These are phyloP conservation scores for Amanita brunnescens DNA, from an alignment of 768 basidiomycete species.

Conservation along the genomic window DNA sequence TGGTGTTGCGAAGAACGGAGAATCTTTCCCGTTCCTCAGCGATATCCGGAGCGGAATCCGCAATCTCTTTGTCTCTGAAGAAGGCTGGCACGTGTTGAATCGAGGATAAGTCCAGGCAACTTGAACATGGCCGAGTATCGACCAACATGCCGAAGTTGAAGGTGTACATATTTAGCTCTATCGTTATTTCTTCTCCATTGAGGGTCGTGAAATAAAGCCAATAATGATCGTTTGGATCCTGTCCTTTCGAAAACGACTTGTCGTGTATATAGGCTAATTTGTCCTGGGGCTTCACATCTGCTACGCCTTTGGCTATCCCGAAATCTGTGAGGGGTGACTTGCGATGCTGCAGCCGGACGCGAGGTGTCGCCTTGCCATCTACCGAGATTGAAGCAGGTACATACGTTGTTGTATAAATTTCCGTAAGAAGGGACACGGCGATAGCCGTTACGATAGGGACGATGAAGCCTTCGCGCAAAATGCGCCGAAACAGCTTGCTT, in stretches of 20 bases:
- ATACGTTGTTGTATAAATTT: constrained; percentile 32
- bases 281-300: constrained; percentile 25
- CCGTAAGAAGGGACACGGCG: constrained; percentile 25
- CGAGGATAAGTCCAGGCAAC: constrained; percentile 10
- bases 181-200: constrained; percentile 27
- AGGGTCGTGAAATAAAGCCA: constrained; percentile 36
- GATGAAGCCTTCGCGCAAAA: constrained; percentile 25
- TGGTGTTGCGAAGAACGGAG: constrained; percentile 22
- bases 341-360: constrained; percentile 27
- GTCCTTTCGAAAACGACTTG: constrained; percentile 21
- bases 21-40: constrained; percentile 13
- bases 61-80: constrained; percentile 14
- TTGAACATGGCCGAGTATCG: constrained; percentile 4
- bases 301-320: constrained; percentile 30
- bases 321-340: constrained; percentile 36
- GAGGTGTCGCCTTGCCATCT: constrained; percentile 8
- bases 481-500: constrained; percentile 20
- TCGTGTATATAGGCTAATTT: constrained; percentile 25
- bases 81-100: constrained; percentile 16
- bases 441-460: constrained; percentile 25
- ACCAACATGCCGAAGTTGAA: constrained; percentile 27
- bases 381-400: constrained; percentile 8
- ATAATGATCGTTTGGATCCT: constrained; percentile 38
- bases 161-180: constrained; percentile 34
- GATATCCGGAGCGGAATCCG: constrained; percentile 6